Base-by-base conservation (phyloP, 176 grass and related monocot species). In the Elymus sibiricus region DNA sequence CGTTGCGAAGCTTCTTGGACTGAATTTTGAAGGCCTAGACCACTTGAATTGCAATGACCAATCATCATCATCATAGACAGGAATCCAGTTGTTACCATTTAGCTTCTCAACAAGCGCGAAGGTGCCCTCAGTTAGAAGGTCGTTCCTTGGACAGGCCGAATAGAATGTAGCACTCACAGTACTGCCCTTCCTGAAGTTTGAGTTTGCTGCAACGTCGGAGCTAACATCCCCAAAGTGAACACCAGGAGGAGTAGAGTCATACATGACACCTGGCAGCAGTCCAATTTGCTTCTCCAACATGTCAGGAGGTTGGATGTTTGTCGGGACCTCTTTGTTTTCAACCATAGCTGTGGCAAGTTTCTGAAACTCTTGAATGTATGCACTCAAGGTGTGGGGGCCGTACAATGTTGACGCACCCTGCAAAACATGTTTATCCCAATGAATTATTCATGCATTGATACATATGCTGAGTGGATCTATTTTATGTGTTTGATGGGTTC, bases 351-450 rank as follows among this genome's bases (percentile, higher is more conserved):
- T 76, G 74, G 96, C 93, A 46, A 98, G 96, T 27, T 94, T 98
- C 76, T 93, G 76, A 83, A 98, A 98, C 80, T 98, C 96, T 79
- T 95, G 93, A 80, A 95, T 95, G 86, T 96, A 99, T 46, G 88
- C 96, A 78, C 90, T 98, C 76, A 94, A 89, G n/a, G 96, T 98
- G 79, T 98, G 96, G 5, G 96, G 96, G 13, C 93, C 97, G 55
- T 96, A 99, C 79, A 99, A 81, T 5, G 94, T 96, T 14, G 97
- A 99, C 68, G 94, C 97, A 21, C 97, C 94, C 97, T 98, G 84
- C 53, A 58, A 81, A 47, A 76, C 1, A 9, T 49, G 86, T 26
- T 69, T 53, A 27, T 82, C 64, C 24, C 13, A 82, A 65, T 74
- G 71, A 86, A 63, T 12, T 69, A 24, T 70, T 75, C 24, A 78